Base-by-base conservation (phyloP, 2,329 filamentous ascomycete species). In the Calycina herbarum region DNA sequence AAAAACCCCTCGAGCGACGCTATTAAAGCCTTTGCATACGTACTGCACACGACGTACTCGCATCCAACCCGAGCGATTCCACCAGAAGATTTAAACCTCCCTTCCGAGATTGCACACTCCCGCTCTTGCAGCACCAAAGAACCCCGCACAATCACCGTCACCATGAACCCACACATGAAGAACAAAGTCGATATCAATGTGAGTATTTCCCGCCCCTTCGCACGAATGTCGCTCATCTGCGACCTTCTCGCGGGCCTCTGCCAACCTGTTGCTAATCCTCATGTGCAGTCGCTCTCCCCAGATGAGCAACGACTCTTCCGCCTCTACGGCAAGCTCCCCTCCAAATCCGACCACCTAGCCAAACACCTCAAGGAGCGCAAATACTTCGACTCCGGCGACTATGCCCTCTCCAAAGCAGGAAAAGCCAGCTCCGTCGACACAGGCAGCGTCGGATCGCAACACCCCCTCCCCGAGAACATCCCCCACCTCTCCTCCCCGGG, bases 351-450 rank as follows among this genome's bases (percentile, higher is more conserved):
- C 79, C 87, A 97, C 76, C 89, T 98, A 74, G 93, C 96, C 84
- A 98, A 98, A 84, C 96, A 98, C 78, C 87, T 98, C 77, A 97
- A 97, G 86, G 95, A 98, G 79, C 94, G 95, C 83, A 99, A 96
- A 83, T 97, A 97, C 83, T 97, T 97, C 80, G 93, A 97, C 83
- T 95, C 91, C 67, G 94, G 93, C 76, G 93, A 97, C 82, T 97
- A 97, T 76, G 94, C 94, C 76, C 91, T 97, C 82, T 94, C 91
- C 79, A 97, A 97, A 83, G 95, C 95, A 67, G 95, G 95, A 80
- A 98, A 98, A 82, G 93, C 93, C 78, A 92, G 94, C 76, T 91
- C 95, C 77, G 91, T 95, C 75, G 94, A 96, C 76, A 92, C 96
- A 67, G 96, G 94, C 76, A 90, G 90, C 75, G 92, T 99, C 76